Base-by-base conservation (phyloP, 768 basidiomycete genomes). In the Lentinula aciculospora region DNA sequence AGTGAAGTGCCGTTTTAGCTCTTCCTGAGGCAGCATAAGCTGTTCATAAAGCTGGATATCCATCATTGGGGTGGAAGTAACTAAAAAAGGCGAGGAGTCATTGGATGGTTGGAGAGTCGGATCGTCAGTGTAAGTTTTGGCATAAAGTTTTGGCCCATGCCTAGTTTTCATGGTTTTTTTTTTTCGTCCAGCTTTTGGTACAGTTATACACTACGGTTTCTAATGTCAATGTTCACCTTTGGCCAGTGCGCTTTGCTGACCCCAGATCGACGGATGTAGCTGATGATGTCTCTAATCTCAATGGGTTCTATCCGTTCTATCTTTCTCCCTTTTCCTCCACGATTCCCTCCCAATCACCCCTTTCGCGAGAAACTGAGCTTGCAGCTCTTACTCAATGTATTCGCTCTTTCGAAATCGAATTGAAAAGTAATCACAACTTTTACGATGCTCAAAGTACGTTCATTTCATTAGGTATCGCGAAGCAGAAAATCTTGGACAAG, bases 291-390 rank as follows among this genome's bases (percentile, higher is more conserved):
- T 9, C 40, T 27, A 25, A 40, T 49, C 53, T 36, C 15, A 50
- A 58, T 50, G 60, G 63, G 4, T 66, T 65, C 58, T 66, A 65
- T 57, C 62, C 65, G n/a, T 45, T 65, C 44, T 64, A 63, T 23
- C 47, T 64, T 13, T 58, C 50, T 9, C 44, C 59, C 21, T 32
- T 59, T 12, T 36, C 36, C n/a, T 28, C 36, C 17, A 7, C 47
- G 25, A 13, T 34, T n/a, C 31, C 40, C 45, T 13, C 23, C n/a
- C n/a, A 46, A 9, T 23, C n/a, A n/a, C n/a, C n/a, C n/a, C n/a
- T n/a, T n/a, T n/a, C 21, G 46, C 46, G 2, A 27, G 46, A n/a
- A 29, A 56, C 19, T 37, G 37, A 37, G 7, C 57, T 53, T 12
- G n/a, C 25, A 23, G 28, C 49, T 31, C 44, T 51, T 17, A 53